phyloP scores from a whole-genome alignment of 768 basidiomycete species.

The Leucosporidium yakuticum region DNA sequence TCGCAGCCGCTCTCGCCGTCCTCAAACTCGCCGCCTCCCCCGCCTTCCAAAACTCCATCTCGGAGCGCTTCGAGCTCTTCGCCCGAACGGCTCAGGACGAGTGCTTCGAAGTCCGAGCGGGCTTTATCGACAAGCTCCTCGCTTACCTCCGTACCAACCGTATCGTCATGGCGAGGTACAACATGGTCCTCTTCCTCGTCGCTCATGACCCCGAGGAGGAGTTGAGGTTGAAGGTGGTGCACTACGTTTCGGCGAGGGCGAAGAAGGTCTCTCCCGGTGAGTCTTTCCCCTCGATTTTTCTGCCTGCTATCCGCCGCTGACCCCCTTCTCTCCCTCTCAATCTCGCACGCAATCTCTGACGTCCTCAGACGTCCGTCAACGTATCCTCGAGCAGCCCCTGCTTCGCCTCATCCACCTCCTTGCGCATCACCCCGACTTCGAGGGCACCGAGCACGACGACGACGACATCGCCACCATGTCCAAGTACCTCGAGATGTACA shows the following conservation, averaged over 20 bases:
- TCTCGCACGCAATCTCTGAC: neutral
- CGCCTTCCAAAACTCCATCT: constrained; percentile 55
- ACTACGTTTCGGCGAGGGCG: neutral
- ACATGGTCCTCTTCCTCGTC: constrained; percentile 77
- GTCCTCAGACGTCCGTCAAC: neutral
- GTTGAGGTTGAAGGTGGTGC: constrained; percentile 14
- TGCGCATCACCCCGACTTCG: constrained; percentile 91
- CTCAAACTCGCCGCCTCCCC: constrained; percentile 63
- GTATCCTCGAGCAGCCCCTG: constrained; percentile 60
- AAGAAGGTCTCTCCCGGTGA: neutral
- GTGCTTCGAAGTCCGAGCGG: constrained; percentile 74
- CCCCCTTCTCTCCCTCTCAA: too few species aligned
- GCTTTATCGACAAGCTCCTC: constrained; percentile 69
- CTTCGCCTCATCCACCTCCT: constrained; percentile 78
- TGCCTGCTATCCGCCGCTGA: too few species aligned
- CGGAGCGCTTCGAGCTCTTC: constrained; percentile 60
- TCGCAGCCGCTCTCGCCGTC: constrained; percentile 73
- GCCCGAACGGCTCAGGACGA: constrained; percentile 76
- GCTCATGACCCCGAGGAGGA: constrained; percentile 87
- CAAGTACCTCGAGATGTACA: constrained; percentile 85
- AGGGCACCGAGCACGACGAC: constrained; percentile 49
- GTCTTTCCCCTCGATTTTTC: neutral
- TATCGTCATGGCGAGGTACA: constrained; percentile 54
- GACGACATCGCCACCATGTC: constrained; percentile 71
- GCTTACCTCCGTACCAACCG: constrained; percentile 59